Evolutionary conservation across 2,329 filamentous ascomycete genomes (phyloP).

Genomic region (Helotiales sp.): DNA sequence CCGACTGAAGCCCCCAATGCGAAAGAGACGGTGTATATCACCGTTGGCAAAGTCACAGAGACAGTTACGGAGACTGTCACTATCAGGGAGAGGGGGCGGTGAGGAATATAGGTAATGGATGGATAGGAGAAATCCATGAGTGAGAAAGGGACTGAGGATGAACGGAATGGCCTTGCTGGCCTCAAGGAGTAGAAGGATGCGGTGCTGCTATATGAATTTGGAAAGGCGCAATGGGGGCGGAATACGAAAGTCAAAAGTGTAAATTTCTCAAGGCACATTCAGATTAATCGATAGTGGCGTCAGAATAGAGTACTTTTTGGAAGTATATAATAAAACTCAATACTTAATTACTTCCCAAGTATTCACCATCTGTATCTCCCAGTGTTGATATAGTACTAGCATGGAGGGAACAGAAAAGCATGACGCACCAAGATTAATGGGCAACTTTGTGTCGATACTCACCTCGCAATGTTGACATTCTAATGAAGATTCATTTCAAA

Average conservation of each 20-base stretch:
- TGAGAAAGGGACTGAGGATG: not conserved
- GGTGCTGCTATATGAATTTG: not conserved
- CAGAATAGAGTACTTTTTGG: not conserved
- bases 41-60: constrained; percentile 9
- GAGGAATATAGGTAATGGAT: not conserved
- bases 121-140: too few species aligned
- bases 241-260: too few species aligned
- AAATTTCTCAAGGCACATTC: too few species aligned
- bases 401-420: too few species aligned
- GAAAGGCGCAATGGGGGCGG: not conserved
- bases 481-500: too few species aligned
- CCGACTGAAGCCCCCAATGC: not conserved
- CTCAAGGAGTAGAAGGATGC: not conserved
- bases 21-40: not conserved
- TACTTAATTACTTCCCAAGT: too few species aligned
- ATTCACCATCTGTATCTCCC: too few species aligned
- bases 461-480: too few species aligned
- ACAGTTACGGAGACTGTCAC: constrained; percentile 28
- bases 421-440: too few species aligned
- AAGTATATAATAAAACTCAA: too few species aligned
- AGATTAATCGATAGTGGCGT: not conserved
- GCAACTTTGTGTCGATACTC: too few species aligned
- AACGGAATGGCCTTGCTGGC: not conserved
- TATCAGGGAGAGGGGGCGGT: constrained; percentile 12
- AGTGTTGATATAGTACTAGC: too few species aligned